Evolutionary conservation across 352 stramenopile genomes (phyloP), one percentile per base, ranked within the genome.

Genomic region (Pythium phragmiticola): DNA sequence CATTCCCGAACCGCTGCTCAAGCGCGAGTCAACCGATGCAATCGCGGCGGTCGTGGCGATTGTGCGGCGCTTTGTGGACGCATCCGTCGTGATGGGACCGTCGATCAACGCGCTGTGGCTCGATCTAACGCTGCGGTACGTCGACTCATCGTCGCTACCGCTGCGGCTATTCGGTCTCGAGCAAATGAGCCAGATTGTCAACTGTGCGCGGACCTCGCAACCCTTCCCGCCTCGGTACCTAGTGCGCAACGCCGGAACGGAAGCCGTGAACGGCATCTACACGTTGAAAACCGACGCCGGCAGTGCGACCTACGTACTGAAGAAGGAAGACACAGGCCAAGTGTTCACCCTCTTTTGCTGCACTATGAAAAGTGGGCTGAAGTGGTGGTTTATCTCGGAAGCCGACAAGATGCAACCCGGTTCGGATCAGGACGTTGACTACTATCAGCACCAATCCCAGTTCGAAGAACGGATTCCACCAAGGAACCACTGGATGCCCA

Each of bases 371-470:
- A 98, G 92, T 57, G 95, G 98, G 6, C 88, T 98, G 41, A 99
- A 98, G 77, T 99, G 96, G 96, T 99, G 97, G 97, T 99, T 99
- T 71, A 96, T 99, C 47, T 98, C 93, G 26, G 95, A 99, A 68
- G 96, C 97, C 2, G 97, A 99, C 70, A 89, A 96, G 63, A 91
- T 98, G 70, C 91, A 98, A 63, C 96, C 97, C 36, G 97, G 97
- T 28, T 99, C 97, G 7, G 96, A 99, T 70, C 96, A 98, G 67
- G 97, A 99, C 75, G 96, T 99, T 65, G 96, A 99, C 73, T 99
- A 99, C 73, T 99, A 99, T 73, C 96, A 99, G 71, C 95, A 99
- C 65, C 97, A 98, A 71, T 98, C 92, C 3, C 80, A 90, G 60
- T 83, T 96, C 54, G 95, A 99, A 73, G 94, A 99, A 64, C 89